Evolutionary conservation across 1,284 basidiomycete species (phyloP), one percentile per base, ranked within the genome.

Genomic region (Volvariella surrecta): DNA sequence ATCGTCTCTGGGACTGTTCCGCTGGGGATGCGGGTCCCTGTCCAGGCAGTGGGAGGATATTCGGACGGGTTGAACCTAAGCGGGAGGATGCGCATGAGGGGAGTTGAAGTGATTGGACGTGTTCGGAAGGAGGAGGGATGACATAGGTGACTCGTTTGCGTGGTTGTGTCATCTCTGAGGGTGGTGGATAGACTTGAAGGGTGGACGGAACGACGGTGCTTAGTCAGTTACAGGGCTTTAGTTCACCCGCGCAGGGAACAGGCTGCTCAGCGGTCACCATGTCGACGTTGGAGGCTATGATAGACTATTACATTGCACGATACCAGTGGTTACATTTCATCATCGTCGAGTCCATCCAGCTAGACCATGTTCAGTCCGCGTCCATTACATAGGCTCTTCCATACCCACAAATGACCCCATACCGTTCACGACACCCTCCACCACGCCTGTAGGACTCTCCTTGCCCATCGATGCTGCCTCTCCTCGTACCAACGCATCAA

Each of bases 101-200:
- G 3, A 95, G 75, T 40, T 74, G 69, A 16, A 94, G 78, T 13
- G 71, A 70, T 11, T 82, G 84, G 18, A 81, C 73, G 1, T 72
- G 67, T 8, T 75, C 73, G 1, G 67, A 54, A 7, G 89, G 84
- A 1, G 84, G 67, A 1, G 90, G 89, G 37, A 95, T 79, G 48
- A 92, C 80, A 61, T 93, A 95, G 40, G 90, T 91, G 17, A 95
- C 78, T 53, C 90, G 72, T 45, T 77, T 71, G 70, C 58, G 57
- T 42, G 60, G 48, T 44, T 62, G 62, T 28, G 47, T 56, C 67
- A 68, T 68, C n/a, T 6, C 7, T 15, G 34, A 31, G 24, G 11
- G 11, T 28, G 24, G 24, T 28, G 24, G 24, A n/a, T n/a, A n/a
- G n/a, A n/a, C n/a, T n/a, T n/a, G n/a, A n/a, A n/a, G n/a, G n/a